Evolutionary conservation across 2,329 filamentous ascomycete genomes (phyloP).

Genomic region (Aspergillus melleus): DNA sequence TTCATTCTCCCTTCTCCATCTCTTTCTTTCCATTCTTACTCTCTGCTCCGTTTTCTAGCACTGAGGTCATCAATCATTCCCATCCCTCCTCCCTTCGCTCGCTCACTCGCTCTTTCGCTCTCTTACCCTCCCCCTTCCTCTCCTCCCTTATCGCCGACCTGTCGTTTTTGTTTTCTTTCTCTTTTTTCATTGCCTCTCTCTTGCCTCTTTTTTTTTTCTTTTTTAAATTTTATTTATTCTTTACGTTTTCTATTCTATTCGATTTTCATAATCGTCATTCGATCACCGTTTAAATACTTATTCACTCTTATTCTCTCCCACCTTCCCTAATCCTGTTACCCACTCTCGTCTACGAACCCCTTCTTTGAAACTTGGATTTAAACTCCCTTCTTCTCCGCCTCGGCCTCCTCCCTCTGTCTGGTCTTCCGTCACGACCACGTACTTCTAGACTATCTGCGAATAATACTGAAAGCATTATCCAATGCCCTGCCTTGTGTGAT

Average conservation of each 20-base stretch:
- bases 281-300: slow-evolving; percentile 5
- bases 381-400: not conserved
- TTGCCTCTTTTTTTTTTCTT: slow-evolving; percentile 4
- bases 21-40: slow-evolving; percentile 11
- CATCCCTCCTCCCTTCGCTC: slow-evolving; percentile 5
- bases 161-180: slow-evolving; percentile 11
- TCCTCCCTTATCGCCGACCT: slow-evolving; percentile 7
- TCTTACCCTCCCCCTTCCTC: slow-evolving; percentile 13
- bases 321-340: slow-evolving; percentile 7
- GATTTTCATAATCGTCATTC: slow-evolving; percentile 1
- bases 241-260: not conserved
- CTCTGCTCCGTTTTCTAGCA: slow-evolving; percentile 10
- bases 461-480: not conserved
- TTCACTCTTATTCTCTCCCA: slow-evolving; percentile 11
- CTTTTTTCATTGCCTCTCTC: slow-evolving; percentile 5
- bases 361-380: slow-evolving; percentile 2
- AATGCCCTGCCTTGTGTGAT: slow-evolving; percentile 17
- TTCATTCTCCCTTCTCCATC: slow-evolving; percentile 5
- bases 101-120: slow-evolving; percentile 13
- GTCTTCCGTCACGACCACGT: not conserved
- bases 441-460: not conserved
- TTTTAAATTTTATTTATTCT: not conserved
- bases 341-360: slow-evolving; percentile 5
- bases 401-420: not conserved
- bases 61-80: not conserved